A percentile compares a stretch with the other conserved stretches of the same genome.
phyloP scores from a whole-genome alignment of 257 asterid genomes.

The Przewalskia tangutica region DNA sequence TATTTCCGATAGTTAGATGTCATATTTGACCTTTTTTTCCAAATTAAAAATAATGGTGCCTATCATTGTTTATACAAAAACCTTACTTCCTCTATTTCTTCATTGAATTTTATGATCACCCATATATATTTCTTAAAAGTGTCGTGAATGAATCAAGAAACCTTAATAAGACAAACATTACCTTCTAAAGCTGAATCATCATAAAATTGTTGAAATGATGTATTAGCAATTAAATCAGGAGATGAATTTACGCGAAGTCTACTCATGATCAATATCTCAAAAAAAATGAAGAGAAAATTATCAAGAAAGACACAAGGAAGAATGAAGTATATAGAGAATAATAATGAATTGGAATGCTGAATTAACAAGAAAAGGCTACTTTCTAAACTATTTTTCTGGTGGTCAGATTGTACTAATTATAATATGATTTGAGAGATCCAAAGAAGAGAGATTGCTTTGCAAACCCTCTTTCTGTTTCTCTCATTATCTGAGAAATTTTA shows the following conservation, averaged over 20 bases:
- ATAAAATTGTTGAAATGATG: conserved; percentile 16
- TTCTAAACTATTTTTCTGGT: conserved; percentile 3
- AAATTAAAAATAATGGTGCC: background rate
- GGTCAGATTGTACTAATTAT: background rate
- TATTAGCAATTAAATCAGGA: conserved; percentile 27
- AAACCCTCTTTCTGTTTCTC: conserved; percentile 21
- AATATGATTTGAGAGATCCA: conserved; percentile 12
- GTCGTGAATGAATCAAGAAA: background rate
- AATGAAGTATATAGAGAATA: background rate
- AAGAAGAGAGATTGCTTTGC: conserved; percentile 39
- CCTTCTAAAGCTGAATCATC: conserved; percentile 76
- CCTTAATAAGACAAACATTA: conserved; percentile 7
- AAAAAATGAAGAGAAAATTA: conserved; percentile 7
- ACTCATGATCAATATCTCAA: conserved; percentile 28
- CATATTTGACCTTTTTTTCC: too few species aligned
- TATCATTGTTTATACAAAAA: background rate
- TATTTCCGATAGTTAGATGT: too few species aligned
- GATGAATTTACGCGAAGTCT: conserved; percentile 33
- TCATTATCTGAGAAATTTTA: conserved; percentile 3
- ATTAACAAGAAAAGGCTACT: conserved; percentile 14
- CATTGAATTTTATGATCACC: background rate
- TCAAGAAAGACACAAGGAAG: background rate
- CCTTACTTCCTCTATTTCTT: background rate
- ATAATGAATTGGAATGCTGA: background rate
- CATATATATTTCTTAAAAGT: background rate